phyloP scores from a whole-genome alignment of 805 yeast species.

The Alloascoidea africana region DNA sequence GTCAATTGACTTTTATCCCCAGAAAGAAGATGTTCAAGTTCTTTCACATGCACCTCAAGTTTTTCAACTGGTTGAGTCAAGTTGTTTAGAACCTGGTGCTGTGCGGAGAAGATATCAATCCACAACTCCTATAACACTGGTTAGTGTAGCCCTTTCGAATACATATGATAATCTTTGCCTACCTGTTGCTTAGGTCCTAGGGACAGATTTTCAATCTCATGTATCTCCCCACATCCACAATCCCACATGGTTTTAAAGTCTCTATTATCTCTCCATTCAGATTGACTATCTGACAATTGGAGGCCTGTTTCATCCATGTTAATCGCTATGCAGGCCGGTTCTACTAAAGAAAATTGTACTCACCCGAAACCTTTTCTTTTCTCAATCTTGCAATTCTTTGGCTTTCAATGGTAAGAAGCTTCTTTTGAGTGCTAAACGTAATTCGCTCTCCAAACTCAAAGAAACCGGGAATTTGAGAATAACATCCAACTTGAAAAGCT shows the following conservation, averaged over 20 bases:
- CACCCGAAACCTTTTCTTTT: too few species aligned
- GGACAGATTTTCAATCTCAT: conserved; percentile 10
- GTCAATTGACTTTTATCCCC: neutral
- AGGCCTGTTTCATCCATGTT: conserved; percentile 2
- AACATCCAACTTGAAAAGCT: conserved; percentile 45
- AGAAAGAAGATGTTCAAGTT: conserved; percentile 3
- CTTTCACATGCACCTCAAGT: conserved; percentile 11
- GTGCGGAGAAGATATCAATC: conserved; percentile 21
- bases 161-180: too few species aligned
- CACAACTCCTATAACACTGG: too few species aligned
- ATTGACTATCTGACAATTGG: conserved; percentile 3
- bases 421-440: conserved; percentile 31
- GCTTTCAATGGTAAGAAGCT: conserved; percentile 17
- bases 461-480: conserved; percentile 54
- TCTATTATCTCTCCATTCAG: conserved; percentile 34
- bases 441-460: conserved; percentile 41
- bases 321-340: too few species aligned
- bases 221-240: conserved; percentile 22
- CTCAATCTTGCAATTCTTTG: conserved; percentile 14
- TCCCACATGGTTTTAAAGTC: conserved; percentile 42
- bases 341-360: too few species aligned
- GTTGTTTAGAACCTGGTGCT: conserved; percentile 24
- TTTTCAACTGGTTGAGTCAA: conserved; percentile 12
- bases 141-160: too few species aligned
- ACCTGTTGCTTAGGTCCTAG: conserved; percentile 14